A percentile compares a stretch with the other conserved stretches of the same genome.
Evolutionary conservation across 306 rosid species (phyloP).

Genomic region (Malus sylvestris): DNA sequence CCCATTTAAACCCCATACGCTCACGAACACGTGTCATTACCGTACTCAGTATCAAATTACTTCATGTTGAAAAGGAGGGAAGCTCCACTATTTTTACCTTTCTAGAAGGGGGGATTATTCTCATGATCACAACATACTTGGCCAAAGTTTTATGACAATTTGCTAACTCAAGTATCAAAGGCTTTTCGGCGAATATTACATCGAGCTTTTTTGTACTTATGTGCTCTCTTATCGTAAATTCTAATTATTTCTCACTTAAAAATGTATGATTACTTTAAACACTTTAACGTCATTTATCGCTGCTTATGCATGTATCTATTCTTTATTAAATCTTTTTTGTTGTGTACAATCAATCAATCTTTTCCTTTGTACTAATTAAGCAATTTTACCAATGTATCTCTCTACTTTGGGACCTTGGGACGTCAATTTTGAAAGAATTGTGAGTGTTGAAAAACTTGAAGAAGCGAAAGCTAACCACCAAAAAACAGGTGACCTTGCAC

Average conservation of each 20-base stretch:
- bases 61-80: not conserved
- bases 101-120: no score
- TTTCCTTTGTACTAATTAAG: not conserved
- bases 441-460: not conserved
- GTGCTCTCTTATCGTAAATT: not conserved
- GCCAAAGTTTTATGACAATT: no score
- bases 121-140: not conserved
- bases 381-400: not conserved
- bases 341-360: not conserved
- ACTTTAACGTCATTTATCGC: not conserved
- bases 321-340: not conserved
- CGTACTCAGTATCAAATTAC: no score
- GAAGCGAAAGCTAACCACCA: not conserved
- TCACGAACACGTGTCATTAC: no score
- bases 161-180: no score
- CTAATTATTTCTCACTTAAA: no score
- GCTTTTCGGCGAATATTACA: not conserved
- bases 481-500: slow-evolving; percentile 16
- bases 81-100: not conserved
- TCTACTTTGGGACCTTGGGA: not conserved
- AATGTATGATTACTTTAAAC: no score
- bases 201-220: no score
- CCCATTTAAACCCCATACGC: no score
- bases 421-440: not conserved
- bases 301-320: not conserved